Evolutionary conservation across 2,329 filamentous ascomycete species (phyloP), one percentile per base, ranked within the genome.

Genomic region (Aspergillus fumigatiaffinis): DNA sequence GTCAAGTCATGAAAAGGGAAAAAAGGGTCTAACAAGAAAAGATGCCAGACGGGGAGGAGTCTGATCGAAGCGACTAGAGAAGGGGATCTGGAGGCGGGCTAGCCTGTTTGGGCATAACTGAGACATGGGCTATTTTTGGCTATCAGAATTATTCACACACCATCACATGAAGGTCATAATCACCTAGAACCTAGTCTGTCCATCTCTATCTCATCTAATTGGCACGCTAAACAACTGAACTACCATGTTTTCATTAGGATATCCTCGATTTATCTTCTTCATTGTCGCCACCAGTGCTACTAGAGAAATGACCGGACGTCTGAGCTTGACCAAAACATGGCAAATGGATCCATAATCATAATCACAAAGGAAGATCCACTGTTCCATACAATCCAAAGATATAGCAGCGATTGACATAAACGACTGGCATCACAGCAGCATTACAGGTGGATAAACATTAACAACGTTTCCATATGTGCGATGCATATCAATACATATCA

Each of bases 71-170:
- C 35, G 25, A 52, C 32, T 35, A 47, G 51, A 49, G 53, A 50
- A 57, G 35, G 59, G 52, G 21, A 47, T 17, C 44, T 25, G 44
- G 42, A 46, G 42, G n/a, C 10, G 21, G 14, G n/a, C 44, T 47
- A 47, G 23, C 44, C 44, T 25, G 21, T 47, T 47, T 53, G 60
- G 62, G 32, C 42, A 1, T 44, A 49, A 55, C 54, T 66, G 63
- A 66, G 64, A 66, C 62, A 66, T 47, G 49, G 48, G 57, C 63
- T 66, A 66, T 66, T 66, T 65, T 66, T 66, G 60, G 54, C 6
- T 17, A 20, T 21, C 52, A 26, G 56, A 54, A 47, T 26, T 48
- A 52, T 52, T 46, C 46, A 51, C 56, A 51, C 56, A 47, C 48
- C 23, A 20, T 49, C 32, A 50, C 44, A 47, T 12, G 20, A 12